Evolutionary conservation across 371 early-diverging fungal species (phyloP), one percentile per base, ranked within the genome.

Genomic region (Mortierella sp.): DNA sequence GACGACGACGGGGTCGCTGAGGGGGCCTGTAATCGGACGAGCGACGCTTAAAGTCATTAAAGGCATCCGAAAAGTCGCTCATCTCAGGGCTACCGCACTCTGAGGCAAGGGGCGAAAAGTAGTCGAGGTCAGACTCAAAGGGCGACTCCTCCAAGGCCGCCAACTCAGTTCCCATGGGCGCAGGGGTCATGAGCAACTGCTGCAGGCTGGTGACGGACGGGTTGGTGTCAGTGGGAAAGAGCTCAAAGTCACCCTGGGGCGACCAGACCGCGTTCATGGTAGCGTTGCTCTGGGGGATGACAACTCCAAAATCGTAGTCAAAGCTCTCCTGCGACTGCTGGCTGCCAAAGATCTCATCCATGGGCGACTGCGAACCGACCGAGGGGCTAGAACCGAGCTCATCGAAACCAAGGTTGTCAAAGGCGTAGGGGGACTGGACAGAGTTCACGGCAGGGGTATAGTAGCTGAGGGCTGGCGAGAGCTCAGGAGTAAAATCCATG

Each of bases 401-500:
- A 49, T 77, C 84, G 21, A 75, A 27, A 4, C 75, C 83, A 70
- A 80, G 58, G 55, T 24, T 48, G 48, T 80, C 84, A 55, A 78
- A 84, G 12, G 76, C 27, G 65, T 44, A 65, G 27, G 77, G 75
- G 6, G 84, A 77, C 48, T 18, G 14, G 71, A 76, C 24, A 1
- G 54, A 14, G n/a, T 77, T 54, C 35, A 70, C 29, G 10, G 78
- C 73, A 51, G 84, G 84, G 5, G 84, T 84, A 74, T 68, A 79
- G 58, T 75, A 35, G 51, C 74, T 71, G 55, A 71, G 80, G n/a
- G 84, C 80, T 35, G 84, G 84, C n/a, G 84, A 83, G 75, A 80
- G 70, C 41, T 83, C 80, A 16, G 84, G 78, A 21, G 72, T 77
- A 32, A 74, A 71, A 38, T 79, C 77, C 72, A 79, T 74, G 6